A percentile compares a stretch with the other conserved stretches of the same genome.
Evolutionary conservation across 2,329 filamentous ascomycete genomes (phyloP).

Genomic region (Zasmidium cellare): DNA sequence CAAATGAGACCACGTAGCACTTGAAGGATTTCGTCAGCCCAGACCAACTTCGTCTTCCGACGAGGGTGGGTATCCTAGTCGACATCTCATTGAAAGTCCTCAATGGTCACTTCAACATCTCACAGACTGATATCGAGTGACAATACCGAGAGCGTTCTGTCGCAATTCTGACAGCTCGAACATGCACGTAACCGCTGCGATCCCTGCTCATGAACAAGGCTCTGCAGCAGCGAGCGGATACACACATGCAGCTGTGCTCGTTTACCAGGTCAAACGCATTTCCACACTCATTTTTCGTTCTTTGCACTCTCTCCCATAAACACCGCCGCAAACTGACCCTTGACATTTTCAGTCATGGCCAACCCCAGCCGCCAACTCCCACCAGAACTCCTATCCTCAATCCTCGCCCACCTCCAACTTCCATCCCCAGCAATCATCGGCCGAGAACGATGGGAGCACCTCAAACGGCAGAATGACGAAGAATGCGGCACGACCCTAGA

Average conservation of each 20-base stretch:
- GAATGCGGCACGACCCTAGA: neutral
- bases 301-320: neutral
- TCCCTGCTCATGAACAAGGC: neutral
- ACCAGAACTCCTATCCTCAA: neutral
- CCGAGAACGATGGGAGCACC: neutral
- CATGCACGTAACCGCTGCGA: too few relatives aligned
- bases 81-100: too few relatives aligned
- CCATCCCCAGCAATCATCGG: neutral
- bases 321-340: neutral
- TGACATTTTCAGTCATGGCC: neutral
- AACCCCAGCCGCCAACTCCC: neutral
- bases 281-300: neutral
- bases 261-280: neutral
- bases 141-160: too few relatives aligned
- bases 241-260: neutral
- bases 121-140: too few relatives aligned
- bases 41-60: too few relatives aligned
- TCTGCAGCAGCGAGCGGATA: neutral
- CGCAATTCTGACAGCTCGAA: too few relatives aligned
- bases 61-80: too few relatives aligned
- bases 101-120: too few relatives aligned
- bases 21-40: too few relatives aligned
- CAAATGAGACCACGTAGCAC: too few relatives aligned
- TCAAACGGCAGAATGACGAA: neutral
- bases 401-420: neutral